Base-by-base conservation (phyloP, 257 asterid genomes). In the Henckelia pumila region DNA sequence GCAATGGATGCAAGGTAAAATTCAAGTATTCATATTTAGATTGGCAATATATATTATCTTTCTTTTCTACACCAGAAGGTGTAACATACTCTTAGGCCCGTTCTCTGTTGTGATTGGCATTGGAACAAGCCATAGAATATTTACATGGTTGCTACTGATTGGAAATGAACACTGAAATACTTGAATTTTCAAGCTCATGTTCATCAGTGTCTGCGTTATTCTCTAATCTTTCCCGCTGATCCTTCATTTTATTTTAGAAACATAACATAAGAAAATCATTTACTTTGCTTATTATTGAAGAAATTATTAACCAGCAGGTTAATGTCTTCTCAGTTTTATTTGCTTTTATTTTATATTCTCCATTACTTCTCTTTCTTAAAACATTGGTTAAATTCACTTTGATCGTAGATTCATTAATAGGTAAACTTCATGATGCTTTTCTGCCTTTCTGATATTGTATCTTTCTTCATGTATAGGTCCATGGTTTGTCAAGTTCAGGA, bases 1-100 rank as follows among this genome's bases (percentile, higher is more conserved):
- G 78, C 80, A 69, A 83, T 65, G 73, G 55, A 68, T 68, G 29
- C 82, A 50, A 84, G 97, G 99, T 93, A 77, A 67, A 35, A 59
- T 77, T 23, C 70, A 37, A 68, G n/a, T 71, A 21, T 35, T 58
- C 63, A 28, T 72, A 33, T 73, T 73, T 53, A 4, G 61, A 30
- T 63, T 61, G 64, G 53, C 47, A 66, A 64, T 24, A n/a, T n/a
- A n/a, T n/a, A n/a, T n/a, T n/a, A 28, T 47, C 37, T n/a, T 52
- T 52, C 59, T 40, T 63, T 60, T 52, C 66, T 53, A 49, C 25
- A 24, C 29, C 71, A 17, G 52, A 26, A 66, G 44, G 28, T 56
- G 63, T 47, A 29, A 3, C 10, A 29, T 19, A 33, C 20, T 30
- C 1, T 61, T n/a, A 17, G 69, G 19, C 69, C 14, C 14, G 26